These are phyloP conservation scores for Lithocarpus polystachyus DNA, from an alignment of 306 rosid species.

Conservation along the genomic window DNA sequence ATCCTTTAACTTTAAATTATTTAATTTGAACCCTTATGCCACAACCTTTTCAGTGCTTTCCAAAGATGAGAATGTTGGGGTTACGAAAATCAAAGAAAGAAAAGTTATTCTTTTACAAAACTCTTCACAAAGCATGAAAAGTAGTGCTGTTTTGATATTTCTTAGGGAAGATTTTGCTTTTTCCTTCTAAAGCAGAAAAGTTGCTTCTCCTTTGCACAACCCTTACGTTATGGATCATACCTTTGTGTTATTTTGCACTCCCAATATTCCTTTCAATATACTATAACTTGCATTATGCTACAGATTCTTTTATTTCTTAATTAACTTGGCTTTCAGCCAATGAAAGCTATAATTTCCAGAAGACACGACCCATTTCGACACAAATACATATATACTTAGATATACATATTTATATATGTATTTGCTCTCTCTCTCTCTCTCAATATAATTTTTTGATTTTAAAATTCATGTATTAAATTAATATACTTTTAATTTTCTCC, in stretches of 20 bases:
- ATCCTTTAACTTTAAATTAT: slow-evolving; percentile 27
- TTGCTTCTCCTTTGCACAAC: slow-evolving; percentile 74
- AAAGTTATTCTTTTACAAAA: slow-evolving; percentile 80
- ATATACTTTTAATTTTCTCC: too few species aligned
- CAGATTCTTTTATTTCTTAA: background rate
- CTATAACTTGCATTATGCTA: slow-evolving; percentile 15
- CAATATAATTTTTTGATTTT: too few species aligned
- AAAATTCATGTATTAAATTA: too few species aligned
- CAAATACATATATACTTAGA: background rate
- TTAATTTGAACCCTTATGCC: slow-evolving; percentile 46
- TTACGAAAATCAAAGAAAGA: slow-evolving; percentile 70
- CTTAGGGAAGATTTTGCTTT: slow-evolving; percentile 84
- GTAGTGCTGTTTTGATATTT: slow-evolving; percentile 85
- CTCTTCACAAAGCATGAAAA: slow-evolving; percentile 73
- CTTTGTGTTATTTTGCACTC: slow-evolving; percentile 40
- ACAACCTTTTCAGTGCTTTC: slow-evolving; percentile 74
- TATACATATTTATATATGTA: background rate
- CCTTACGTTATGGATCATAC: slow-evolving; percentile 67
- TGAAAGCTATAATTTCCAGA: background rate
- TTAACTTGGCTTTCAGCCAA: background rate
- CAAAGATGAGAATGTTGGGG: slow-evolving; percentile 78
- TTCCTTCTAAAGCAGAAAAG: slow-evolving; percentile 57
- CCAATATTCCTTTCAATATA: slow-evolving; percentile 33
- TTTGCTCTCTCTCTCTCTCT: too few species aligned
- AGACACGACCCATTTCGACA: background rate